Conservation (phyloP, 2,329 filamentous ascomycete species). For the Cryphonectria nitschkei region DNA sequence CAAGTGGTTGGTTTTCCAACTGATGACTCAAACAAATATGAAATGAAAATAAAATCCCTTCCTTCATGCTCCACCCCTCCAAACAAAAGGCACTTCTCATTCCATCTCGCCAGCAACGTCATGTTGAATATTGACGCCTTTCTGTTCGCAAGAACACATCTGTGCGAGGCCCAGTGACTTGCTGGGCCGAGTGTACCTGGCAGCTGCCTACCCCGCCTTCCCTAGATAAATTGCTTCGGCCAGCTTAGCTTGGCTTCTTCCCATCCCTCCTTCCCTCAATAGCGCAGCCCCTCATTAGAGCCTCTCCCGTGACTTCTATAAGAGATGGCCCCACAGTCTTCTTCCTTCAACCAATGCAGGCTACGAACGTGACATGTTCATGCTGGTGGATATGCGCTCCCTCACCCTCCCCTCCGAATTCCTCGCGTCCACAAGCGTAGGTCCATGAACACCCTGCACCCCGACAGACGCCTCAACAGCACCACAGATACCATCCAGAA, state of each 20-base stretch:
- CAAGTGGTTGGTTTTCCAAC: background rate
- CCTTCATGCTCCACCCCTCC: no score
- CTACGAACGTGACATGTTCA: background rate
- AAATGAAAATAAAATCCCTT: background rate
- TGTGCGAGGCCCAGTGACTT: background rate
- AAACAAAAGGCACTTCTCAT: background rate
- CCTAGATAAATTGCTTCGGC: background rate
- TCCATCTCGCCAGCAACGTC: background rate
- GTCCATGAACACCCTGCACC: background rate
- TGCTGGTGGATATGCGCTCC: background rate
- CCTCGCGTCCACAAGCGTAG: constrained; percentile 8
- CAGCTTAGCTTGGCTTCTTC: background rate
- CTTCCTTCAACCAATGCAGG: background rate
- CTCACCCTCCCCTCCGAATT: background rate
- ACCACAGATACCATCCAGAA: constrained; percentile 2
- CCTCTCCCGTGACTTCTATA: background rate
- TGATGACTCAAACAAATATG: background rate
- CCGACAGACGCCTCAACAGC: background rate
- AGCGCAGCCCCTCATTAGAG: no score
- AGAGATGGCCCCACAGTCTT: background rate
- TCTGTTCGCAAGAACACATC: background rate
- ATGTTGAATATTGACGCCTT: constrained; percentile 16
- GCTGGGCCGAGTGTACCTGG: no score
- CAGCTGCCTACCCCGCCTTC: background rate
- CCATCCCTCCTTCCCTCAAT: background rate